Evolutionary conservation across 768 basidiomycete genomes (phyloP), one percentile per base, ranked within the genome.

Genomic region (Lactarius pseudohatsudake): DNA sequence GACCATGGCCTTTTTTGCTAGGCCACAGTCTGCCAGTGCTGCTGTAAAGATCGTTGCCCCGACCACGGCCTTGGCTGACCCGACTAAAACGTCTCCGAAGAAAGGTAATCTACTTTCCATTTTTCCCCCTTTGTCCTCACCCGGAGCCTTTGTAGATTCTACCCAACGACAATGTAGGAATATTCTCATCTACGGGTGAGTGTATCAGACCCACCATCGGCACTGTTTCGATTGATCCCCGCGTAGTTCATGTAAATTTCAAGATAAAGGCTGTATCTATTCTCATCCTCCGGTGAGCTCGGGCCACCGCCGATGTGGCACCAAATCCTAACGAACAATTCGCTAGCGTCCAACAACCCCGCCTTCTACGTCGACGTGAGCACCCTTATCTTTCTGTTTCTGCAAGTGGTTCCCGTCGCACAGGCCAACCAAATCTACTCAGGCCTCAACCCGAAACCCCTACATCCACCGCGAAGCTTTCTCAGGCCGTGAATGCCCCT

Each of bases 111-210:
- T 26, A 20, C 36, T 57, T 60, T 59, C 30, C 30, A 41, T 63
- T 16, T 32, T 65, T 55, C 32, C 58, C 57, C 66, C 40, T 59
- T 62, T 61, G 63, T 70, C 54, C 64, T 57, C 61, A 56, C 58
- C 61, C 70, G 38, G 65, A 68, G 30, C 28, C 68, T 50, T 36
- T 40, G 50, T 73, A 91, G 89, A 91, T 78, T 81, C 85, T 56
- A 81, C 84, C 16, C 87, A 88, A 75, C 85, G 89, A 61, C 90
- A 94, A 73, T 97, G 94, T 78, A 87, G 91, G 74, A 96, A 97
- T 80, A 86, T 95, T 60, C 80, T 91, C 75, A 95, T 96, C 69
- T 91, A 95, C 74, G 94, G 95, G 94, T 95, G 70, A 55, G 78
- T 70, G 76, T 68, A 3, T 32, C 28, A 3, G 70, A 43, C 5